Percentiles rank a stretch among this genome's conserved stretches.
Conservation (phyloP, 768 basidiomycete species). For the Podaxis mareebaensis region DNA sequence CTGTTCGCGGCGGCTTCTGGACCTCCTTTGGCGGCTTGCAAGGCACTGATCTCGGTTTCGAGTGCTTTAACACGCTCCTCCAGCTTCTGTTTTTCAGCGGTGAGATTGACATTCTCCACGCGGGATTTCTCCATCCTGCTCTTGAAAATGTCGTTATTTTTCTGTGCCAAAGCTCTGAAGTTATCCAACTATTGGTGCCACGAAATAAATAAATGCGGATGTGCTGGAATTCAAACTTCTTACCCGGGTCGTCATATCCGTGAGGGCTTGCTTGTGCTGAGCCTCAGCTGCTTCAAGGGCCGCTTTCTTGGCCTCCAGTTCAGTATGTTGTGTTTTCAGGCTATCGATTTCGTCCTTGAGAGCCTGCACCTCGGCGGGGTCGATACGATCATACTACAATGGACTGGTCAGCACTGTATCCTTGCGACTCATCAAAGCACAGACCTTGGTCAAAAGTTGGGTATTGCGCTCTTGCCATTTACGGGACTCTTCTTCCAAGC, state of each 20-base stretch:
- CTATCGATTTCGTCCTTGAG: constrained; percentile 71
- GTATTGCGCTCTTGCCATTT: constrained; percentile 85
- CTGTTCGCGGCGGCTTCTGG: constrained; percentile 24
- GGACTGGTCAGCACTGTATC: background rate
- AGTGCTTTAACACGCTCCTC: constrained; percentile 38
- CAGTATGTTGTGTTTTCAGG: constrained; percentile 34
- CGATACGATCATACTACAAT: constrained; percentile 80
- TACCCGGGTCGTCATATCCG: constrained; percentile 21
- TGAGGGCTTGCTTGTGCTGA: constrained; percentile 4
- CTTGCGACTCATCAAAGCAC: constrained; percentile 5
- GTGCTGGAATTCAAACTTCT: background rate
- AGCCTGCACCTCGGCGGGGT: constrained; percentile 80
- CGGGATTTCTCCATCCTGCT: constrained; percentile 34
- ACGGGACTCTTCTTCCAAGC: constrained; percentile 74
- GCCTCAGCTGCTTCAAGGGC: constrained; percentile 19
- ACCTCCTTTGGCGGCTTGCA: constrained; percentile 26
- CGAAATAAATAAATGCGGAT: background rate
- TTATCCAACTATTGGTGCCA: constrained; percentile 35
- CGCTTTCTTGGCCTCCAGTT: constrained; percentile 22
- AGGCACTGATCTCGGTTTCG: constrained; percentile 35
- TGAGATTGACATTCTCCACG: constrained; percentile 33
- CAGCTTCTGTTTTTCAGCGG: constrained; percentile 39
- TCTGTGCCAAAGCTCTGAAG: constrained; percentile 32
- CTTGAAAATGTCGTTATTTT: constrained; percentile 32
- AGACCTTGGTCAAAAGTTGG: constrained; percentile 79